Evolutionary conservation across 371 early-diverging fungal genomes (phyloP), one percentile per base, ranked within the genome.

Genomic region (Haplosporangium sp.): DNA sequence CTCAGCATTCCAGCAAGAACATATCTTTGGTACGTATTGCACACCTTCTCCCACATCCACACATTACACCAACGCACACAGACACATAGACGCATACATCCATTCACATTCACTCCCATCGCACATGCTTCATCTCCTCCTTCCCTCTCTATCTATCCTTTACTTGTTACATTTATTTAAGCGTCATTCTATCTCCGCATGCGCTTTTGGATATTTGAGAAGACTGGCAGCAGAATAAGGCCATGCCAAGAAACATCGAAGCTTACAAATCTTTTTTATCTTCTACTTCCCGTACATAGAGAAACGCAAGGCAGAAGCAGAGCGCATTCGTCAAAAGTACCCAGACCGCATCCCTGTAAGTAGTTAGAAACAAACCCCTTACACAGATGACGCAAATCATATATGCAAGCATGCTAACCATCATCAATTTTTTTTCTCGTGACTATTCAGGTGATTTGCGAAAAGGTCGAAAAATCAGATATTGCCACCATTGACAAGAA

Each of bases 401-500:
- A 2, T 29, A 29, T 29, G 29, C 29, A 9, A 53, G 42, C 29
- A 43, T 16, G 29, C 18, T 60, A 7, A 51, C 21, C 65, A 20
- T 8, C 21, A 18, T 8, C n/a, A 14, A 8, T 18, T 14, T n/a
- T 14, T 45, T 52, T 29, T 62, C 36, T 41, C 20, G 42, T 16
- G 21, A 20, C 55, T 18, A 43, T 14, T 41, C 69, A 84, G 83
- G 89, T 93, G 50, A 94, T 94, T 68, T 97, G 98, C 85, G 98
- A 98, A 81, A 96, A 96, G 85, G 96, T 95, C 18, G 98, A 97
- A 69, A 96, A 95, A 84, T 92, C 93, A 69, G 97, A 96, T 82
- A 96, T 98, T 81, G 93, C 95, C 21, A 91, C 87, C 10, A 97
- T 99, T 75, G 98, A 99, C 86, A 98, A 98, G 91, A 98, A 98